Percentiles rank a stretch among this genome's conserved stretches.
These are phyloP conservation scores for Aspergillus cavernicola DNA, from an alignment of 495 filamentous ascomycete genomes.

Conservation along the genomic window DNA sequence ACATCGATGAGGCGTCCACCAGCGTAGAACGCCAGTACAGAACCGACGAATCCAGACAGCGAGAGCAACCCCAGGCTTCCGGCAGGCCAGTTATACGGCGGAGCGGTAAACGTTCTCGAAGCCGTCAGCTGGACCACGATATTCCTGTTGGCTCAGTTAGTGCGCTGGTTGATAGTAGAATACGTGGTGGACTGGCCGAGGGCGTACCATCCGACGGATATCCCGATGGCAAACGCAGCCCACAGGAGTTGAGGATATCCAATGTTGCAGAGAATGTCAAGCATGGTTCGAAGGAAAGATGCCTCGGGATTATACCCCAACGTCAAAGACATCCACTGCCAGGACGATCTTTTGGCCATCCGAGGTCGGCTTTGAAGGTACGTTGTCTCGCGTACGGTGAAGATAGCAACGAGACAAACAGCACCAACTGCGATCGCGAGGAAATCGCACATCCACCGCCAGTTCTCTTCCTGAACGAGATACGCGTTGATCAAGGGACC, in stretches of 20 bases:
- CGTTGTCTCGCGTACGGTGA: constrained; percentile 29
- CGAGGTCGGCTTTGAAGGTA: constrained; percentile 12
- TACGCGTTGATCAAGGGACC: constrained; percentile 34
- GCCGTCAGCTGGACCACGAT: constrained; percentile 33
- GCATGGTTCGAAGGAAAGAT: constrained; percentile 21
- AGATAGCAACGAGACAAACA: constrained; percentile 19
- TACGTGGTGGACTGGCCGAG: background rate
- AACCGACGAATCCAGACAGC: constrained; percentile 29
- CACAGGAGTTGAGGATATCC: constrained; percentile 31
- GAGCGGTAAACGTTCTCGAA: constrained; percentile 26
- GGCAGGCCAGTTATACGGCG: constrained; percentile 28
- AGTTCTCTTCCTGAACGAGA: constrained; percentile 25
- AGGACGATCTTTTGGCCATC: constrained; percentile 10
- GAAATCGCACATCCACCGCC: constrained; percentile 36
- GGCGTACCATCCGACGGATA: constrained; percentile 29
- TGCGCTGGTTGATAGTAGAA: background rate
- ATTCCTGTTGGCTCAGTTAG: constrained; percentile 21
- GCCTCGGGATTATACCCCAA: constrained; percentile 25
- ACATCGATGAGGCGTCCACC: constrained; percentile 32
- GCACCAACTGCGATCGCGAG: constrained; percentile 22
- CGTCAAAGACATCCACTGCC: constrained; percentile 27
- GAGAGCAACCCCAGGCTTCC: constrained; percentile 28
- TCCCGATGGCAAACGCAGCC: constrained; percentile 27
- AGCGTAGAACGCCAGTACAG: constrained; percentile 28
- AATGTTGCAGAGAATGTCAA: constrained; percentile 23